Base-by-base conservation (phyloP, 2,329 filamentous ascomycete species). In the Fusarium domesticum region DNA sequence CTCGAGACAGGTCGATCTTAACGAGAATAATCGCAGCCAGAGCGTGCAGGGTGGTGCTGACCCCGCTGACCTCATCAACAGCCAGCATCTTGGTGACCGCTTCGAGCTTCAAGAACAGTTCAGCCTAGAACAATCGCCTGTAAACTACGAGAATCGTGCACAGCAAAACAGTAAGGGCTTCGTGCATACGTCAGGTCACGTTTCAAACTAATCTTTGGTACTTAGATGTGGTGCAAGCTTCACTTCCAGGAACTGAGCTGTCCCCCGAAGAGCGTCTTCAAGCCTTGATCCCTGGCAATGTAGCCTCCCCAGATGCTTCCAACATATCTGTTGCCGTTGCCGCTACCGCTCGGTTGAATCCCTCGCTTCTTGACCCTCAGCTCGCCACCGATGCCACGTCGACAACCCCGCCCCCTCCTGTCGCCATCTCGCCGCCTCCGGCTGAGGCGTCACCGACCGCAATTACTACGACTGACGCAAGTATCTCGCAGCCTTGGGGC, bases 1-100 rank as follows among this genome's bases (percentile, higher is more conserved):
- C 1, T 95, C 90, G 38, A 80, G 89, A 39, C 87, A 88, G 64
- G 80, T 93, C 45, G 86, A 87, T 56, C 72, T 82, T 14, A 78
- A 74, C 47, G 77, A 83, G 58, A 82, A 81, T 60, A 77, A 74
- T 40, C 77, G 79, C 55, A 72, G 73, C 44, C 68, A 77, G 48
- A 72, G 59, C 18, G 55, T 49, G 20, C 56, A 59, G 18, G 53
- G 71, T 36, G 51, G 62, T 59, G 16, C 69, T 48, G 61, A 57
- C 46, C 59, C 56, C 48, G 45, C 54, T 39, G 50, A 60, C 47
- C 48, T 57, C 43, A 34, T 44, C 48, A 60, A 56, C 18, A 42
- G 38, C 35, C 50, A 60, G 18, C 52, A 59, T 47, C 48, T 57
- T 8, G 43, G 53, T 30, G 69, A 72, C 34, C 66, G 67, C 34